Percentiles rank a stretch among this genome's conserved stretches.
phyloP scores from a whole-genome alignment of 257 asterid species.

The Solanum neorickii region DNA sequence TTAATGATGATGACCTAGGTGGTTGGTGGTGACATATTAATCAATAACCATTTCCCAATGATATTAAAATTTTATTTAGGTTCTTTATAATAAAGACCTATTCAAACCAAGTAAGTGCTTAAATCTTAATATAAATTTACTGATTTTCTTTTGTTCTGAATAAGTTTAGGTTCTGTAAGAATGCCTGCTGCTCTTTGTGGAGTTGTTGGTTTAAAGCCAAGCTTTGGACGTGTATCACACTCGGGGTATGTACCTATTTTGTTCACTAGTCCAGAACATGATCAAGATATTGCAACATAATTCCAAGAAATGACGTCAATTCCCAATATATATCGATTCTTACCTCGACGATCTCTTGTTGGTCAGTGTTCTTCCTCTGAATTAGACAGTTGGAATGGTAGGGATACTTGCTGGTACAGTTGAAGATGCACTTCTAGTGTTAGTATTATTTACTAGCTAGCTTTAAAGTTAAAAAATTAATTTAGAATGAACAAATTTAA shows the following conservation, averaged over 20 bases:
- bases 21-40: too few relatives aligned
- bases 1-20: too few relatives aligned
- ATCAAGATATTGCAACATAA: background rate
- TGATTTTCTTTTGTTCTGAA: background rate
- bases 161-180: constrained; percentile 65
- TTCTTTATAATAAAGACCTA: too few relatives aligned
- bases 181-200: constrained; percentile 97
- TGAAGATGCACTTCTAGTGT: constrained; percentile 84
- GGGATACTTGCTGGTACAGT: constrained; percentile 78
- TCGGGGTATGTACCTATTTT: constrained; percentile 33
- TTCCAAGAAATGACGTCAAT: background rate
- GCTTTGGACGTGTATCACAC: constrained; percentile 76
- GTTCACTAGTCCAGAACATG: background rate
- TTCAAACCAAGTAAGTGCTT: background rate
- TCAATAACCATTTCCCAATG: background rate
- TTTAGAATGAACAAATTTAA: background rate
- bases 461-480: background rate
- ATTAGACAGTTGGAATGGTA: constrained; percentile 87
- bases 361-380: constrained; percentile 70
- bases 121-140: too few relatives aligned
- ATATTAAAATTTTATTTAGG: too few relatives aligned
- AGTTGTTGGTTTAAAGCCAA: constrained; percentile 87
- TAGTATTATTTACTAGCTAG: constrained; percentile 6
- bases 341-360: background rate
- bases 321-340: background rate